Percentiles rank a stretch among this genome's conserved stretches.
Conservation (phyloP, 2,329 filamentous ascomycete genomes). For the Falciphora oryzae region DNA sequence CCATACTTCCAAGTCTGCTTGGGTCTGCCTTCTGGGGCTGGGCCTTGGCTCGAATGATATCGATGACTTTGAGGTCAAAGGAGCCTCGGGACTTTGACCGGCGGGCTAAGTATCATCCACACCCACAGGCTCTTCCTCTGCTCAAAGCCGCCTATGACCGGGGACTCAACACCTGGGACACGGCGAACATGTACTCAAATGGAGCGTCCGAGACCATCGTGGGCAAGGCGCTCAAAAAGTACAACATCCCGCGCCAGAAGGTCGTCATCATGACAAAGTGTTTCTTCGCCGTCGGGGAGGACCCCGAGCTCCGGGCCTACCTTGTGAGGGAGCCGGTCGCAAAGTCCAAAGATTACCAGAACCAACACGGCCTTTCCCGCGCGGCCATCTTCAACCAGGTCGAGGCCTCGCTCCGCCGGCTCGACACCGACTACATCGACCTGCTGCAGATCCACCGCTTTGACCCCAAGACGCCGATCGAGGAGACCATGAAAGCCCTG, state of each 20-base stretch:
- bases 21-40: neutral
- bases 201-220: slow-evolving; percentile 48
- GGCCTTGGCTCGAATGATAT: neutral
- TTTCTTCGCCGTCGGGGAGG: slow-evolving; percentile 42
- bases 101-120: neutral
- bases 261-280: slow-evolving; percentile 55
- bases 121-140: slow-evolving; percentile 43
- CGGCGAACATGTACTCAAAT: slow-evolving; percentile 50
- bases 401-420: slow-evolving; percentile 46
- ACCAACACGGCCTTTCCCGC: slow-evolving; percentile 45
- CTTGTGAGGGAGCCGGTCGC: slow-evolving; percentile 10
- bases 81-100: no score
- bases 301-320: slow-evolving; percentile 24
- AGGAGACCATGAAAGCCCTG: slow-evolving; percentile 53
- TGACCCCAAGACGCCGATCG: slow-evolving; percentile 39
- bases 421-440: slow-evolving; percentile 51
- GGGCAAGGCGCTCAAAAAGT: slow-evolving; percentile 53
- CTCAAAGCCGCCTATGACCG: slow-evolving; percentile 56
- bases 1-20: neutral
- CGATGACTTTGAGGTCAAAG: neutral
- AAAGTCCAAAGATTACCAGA: slow-evolving; percentile 23
- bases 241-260: slow-evolving; percentile 48
- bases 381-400: slow-evolving; percentile 61
- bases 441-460: slow-evolving; percentile 54
- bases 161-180: slow-evolving; percentile 53